Evolutionary conservation across 139 green algal genomes (phyloP).

Genomic region (Zygnema circumcarinatum): DNA sequence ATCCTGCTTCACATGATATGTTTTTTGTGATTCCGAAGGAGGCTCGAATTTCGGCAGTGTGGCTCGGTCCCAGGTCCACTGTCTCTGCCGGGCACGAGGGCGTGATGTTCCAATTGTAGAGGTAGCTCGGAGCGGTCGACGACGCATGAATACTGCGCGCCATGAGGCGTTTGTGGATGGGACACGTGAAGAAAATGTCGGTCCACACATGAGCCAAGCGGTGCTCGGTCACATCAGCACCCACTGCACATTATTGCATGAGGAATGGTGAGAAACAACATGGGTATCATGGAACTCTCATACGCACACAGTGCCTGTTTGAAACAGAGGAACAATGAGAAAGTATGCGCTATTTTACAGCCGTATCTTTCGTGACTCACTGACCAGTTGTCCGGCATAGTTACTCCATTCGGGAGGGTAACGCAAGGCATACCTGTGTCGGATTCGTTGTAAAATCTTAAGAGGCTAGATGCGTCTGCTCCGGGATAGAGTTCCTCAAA

Average conservation of each 20-base stretch:
- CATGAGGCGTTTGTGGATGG: not conserved
- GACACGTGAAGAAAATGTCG: not conserved
- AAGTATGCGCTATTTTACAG: too few species aligned
- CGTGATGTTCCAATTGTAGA: not conserved
- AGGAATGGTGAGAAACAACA: too few species aligned
- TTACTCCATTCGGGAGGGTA: too few species aligned
- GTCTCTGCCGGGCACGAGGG: not conserved
- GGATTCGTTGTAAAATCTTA: not conserved
- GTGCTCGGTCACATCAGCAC: too few species aligned
- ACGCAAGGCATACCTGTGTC: too few species aligned
- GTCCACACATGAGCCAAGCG: not conserved
- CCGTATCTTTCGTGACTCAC: too few species aligned
- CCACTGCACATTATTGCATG: too few species aligned
- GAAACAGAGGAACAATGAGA: too few species aligned
- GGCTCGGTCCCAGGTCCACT: not conserved
- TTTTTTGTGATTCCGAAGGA: not conserved
- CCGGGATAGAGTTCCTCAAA: not conserved
- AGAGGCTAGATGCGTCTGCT: not conserved
- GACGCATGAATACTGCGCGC: too few species aligned
- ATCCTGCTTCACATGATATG: not conserved
- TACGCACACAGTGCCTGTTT: too few species aligned
- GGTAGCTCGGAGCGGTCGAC: not conserved
- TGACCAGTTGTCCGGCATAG: too few species aligned
- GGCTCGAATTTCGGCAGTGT: not conserved
- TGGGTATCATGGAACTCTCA: too few species aligned